Evolutionary conservation across 192 early-diverging fungal genomes (phyloP), one percentile per base, ranked within the genome.

Genomic region (Entophlyctis luteolus): DNA sequence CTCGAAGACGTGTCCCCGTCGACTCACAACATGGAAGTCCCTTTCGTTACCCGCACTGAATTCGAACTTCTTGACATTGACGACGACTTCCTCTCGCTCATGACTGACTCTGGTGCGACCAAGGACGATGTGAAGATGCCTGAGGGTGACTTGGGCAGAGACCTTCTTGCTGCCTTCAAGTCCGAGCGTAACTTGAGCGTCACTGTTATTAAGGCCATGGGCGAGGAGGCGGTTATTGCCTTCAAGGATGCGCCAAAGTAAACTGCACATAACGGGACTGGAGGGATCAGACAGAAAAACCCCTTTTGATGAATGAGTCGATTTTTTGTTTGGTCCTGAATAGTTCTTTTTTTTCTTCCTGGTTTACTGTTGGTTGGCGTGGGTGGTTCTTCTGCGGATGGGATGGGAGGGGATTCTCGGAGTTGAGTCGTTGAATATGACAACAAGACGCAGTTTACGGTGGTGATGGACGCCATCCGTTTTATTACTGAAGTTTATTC

Each of bases 11-110:
- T 99, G 73, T 99, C 95, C 72, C 97, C 97, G 70, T 99, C 97
- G 77, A 99, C 97, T 79, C 97, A 99, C 89, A 99, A 99, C 88
- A 95, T 99, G 92, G 92, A 98, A 74, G 97, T 99, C 39, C 97
- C 97, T 75, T 86, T 94, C 79, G 89, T 99, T 72, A 74, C 50
- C 71, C 91, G 93, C 82, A 81, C 50, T 56, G 95, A 98, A 74
- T 98, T 84, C 82, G 58, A 69, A 4, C 86, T 99, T 65, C 59
- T 96, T 69, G 87, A 93, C 80, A 81, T 96, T 67, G 91, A 91
- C 62, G 92, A 95, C 55, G 95, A 87, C 72, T 95, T 89, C 89
- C 77, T 98, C 33, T 86, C 84, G 70, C 85, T 97, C 71, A 90
- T 97, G 92, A 74, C 72, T 36, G 75, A 74, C 18, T 86, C 87